phyloP scores from a whole-genome alignment of 2,329 filamentous ascomycete genomes.

The Fusarium subglutinans region DNA sequence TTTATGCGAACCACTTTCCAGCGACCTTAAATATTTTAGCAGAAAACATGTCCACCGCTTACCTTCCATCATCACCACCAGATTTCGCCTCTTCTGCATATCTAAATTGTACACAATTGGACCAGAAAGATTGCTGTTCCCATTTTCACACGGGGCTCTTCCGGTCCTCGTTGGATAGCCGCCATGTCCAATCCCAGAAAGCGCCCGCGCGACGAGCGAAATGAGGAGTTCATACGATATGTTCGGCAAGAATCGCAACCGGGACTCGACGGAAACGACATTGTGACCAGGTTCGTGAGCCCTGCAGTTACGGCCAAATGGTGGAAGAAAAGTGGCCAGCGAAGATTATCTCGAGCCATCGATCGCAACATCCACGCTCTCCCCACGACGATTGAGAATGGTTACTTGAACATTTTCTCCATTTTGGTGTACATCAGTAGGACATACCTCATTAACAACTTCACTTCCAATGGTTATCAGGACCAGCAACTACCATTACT shows the following conservation, averaged over 20 bases:
- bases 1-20: background rate
- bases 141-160: background rate
- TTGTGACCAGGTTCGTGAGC: background rate
- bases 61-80: background rate
- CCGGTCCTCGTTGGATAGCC: background rate
- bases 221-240: constrained; percentile 3
- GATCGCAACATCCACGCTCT: background rate
- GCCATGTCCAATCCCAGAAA: background rate
- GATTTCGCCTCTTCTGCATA: background rate
- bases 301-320: background rate
- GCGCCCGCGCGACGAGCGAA: background rate
- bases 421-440: constrained; percentile 13
- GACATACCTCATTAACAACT: background rate
- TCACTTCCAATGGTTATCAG: background rate
- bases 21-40: background rate
- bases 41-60: background rate
- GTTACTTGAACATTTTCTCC: constrained; percentile 24
- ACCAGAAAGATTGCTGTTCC: background rate
- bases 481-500: constrained; percentile 15
- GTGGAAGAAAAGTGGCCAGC: background rate
- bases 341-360: background rate
- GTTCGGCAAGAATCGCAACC: background rate
- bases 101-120: background rate
- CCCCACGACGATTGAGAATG: background rate
- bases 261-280: background rate